Percentiles rank a stretch among this genome's conserved stretches.
Conservation (phyloP, 1,139 yeast species). For the Yamadazyma sp. region DNA sequence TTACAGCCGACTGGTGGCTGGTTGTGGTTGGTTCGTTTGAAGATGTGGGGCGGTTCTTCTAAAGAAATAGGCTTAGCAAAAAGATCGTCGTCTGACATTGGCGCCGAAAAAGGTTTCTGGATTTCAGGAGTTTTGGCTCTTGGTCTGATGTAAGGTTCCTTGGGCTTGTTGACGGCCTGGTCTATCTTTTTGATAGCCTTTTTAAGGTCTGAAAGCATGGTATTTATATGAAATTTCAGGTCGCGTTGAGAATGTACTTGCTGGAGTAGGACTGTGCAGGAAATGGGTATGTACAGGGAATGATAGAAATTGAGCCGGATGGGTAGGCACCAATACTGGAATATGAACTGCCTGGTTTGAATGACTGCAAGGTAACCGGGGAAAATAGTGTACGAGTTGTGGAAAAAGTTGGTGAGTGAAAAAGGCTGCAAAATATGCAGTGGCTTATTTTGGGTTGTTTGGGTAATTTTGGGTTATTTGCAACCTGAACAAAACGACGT, state of each 20-base stretch:
- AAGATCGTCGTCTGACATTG: slow-evolving; percentile 12
- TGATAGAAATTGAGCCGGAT: too few species aligned
- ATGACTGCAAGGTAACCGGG: too few species aligned
- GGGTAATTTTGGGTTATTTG: too few species aligned
- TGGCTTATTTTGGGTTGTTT: too few species aligned
- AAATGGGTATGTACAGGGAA: too few species aligned
- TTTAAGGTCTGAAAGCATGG: slow-evolving; percentile 24
- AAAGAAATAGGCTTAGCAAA: slow-evolving; percentile 26
- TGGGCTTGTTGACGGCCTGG: slow-evolving; percentile 2
- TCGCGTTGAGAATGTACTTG: background rate
- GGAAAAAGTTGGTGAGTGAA: too few species aligned
- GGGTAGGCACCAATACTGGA: too few species aligned
- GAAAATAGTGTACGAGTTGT: too few species aligned
- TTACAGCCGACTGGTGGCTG: slow-evolving; percentile 34
- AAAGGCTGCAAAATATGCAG: too few species aligned
- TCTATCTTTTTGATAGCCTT: slow-evolving; percentile 26
- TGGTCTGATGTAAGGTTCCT: slow-evolving; percentile 8
- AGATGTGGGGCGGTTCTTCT: slow-evolving; percentile 28
- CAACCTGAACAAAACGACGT: too few species aligned
- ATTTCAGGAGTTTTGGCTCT: slow-evolving; percentile 8
- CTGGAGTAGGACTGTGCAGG: too few species aligned
- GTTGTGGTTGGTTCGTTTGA: slow-evolving; percentile 22
- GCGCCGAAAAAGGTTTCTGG: slow-evolving; percentile 2
- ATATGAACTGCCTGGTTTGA: too few species aligned
- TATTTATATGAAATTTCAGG: background rate